A percentile compares a stretch with the other conserved stretches of the same genome.
Conservation (phyloP, 2,329 filamentous ascomycete genomes). For the Dryadomyces quercivorus region DNA sequence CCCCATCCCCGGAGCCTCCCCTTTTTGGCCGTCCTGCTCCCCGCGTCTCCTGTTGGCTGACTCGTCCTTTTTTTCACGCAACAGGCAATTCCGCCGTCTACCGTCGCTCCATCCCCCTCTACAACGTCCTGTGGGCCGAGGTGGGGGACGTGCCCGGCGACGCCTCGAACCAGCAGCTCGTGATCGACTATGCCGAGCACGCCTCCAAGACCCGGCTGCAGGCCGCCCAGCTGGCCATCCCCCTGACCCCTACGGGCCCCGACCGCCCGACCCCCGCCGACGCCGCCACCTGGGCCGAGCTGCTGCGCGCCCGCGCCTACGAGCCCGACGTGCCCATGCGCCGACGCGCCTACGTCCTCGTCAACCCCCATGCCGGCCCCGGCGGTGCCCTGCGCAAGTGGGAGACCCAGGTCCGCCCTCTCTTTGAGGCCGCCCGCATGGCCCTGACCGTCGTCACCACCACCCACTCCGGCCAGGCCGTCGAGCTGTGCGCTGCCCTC, state of each 20-base stretch:
- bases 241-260: constrained; percentile 8
- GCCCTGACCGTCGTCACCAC: constrained; percentile 63
- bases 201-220: constrained; percentile 36
- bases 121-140: constrained; percentile 75
- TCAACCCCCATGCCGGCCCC: constrained; percentile 86
- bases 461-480: constrained; percentile 60
- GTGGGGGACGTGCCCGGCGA: constrained; percentile 30
- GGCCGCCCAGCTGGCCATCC: neutral
- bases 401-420: constrained; percentile 61
- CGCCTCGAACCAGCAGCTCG: constrained; percentile 30
- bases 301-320: constrained; percentile 61
- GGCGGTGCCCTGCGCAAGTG: constrained; percentile 65
- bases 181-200: constrained; percentile 59
- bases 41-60: neutral
- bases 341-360: constrained; percentile 74
- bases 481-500: constrained; percentile 61
- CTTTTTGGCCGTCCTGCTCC: neutral
- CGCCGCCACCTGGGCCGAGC: constrained; percentile 48
- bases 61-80: neutral
- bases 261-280: constrained; percentile 23
- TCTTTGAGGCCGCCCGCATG: constrained; percentile 74
- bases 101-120: constrained; percentile 49
- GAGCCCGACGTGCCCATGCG: constrained; percentile 45
- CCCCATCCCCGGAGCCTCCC: no score
- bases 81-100: neutral